These are phyloP conservation scores for Blepharisma stoltei DNA, from an alignment of 73 alveolate species.

Conservation along the genomic window DNA sequence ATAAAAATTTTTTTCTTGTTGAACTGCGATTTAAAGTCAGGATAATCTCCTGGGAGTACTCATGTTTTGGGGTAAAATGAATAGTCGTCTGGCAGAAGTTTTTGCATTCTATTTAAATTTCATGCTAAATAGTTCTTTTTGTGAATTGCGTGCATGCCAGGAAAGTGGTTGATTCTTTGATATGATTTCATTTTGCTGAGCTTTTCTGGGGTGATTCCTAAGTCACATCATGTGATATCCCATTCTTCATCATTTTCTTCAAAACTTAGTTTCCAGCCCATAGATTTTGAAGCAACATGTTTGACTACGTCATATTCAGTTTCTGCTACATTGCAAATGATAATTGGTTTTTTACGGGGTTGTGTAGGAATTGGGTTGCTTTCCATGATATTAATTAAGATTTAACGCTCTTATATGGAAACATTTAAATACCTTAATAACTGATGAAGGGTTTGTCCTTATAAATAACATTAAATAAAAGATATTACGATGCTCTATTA, in stretches of 20 bases:
- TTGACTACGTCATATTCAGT: slow-evolving; percentile 34
- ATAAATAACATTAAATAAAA: too few relatives aligned
- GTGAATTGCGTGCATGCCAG: slow-evolving; percentile 39
- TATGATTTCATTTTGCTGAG: slow-evolving; percentile 23
- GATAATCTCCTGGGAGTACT: slow-evolving; percentile 48
- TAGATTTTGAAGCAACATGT: neutral
- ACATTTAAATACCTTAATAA: too few relatives aligned
- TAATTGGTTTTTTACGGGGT: slow-evolving; percentile 22
- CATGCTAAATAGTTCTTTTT: slow-evolving; percentile 37
- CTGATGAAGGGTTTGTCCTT: too few relatives aligned
- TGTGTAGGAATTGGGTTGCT: neutral
- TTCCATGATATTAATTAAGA: too few relatives aligned
- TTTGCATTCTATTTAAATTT: slow-evolving; percentile 32
- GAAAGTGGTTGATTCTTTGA: slow-evolving; percentile 44
- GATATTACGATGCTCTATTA: neutral
- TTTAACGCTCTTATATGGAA: too few relatives aligned
- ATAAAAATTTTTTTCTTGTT: slow-evolving; percentile 37
- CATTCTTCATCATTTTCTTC: slow-evolving; percentile 31
- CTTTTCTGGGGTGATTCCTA: slow-evolving; percentile 16
- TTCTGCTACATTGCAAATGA: slow-evolving; percentile 15
- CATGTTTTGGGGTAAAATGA: slow-evolving; percentile 52
- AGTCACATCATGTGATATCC: slow-evolving; percentile 24
- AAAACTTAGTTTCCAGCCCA: neutral
- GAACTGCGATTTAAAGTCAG: slow-evolving; percentile 46
- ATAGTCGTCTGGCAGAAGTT: slow-evolving; percentile 37